Conservation (phyloP, 306 rosid species). For the Ceratonia siliqua region DNA sequence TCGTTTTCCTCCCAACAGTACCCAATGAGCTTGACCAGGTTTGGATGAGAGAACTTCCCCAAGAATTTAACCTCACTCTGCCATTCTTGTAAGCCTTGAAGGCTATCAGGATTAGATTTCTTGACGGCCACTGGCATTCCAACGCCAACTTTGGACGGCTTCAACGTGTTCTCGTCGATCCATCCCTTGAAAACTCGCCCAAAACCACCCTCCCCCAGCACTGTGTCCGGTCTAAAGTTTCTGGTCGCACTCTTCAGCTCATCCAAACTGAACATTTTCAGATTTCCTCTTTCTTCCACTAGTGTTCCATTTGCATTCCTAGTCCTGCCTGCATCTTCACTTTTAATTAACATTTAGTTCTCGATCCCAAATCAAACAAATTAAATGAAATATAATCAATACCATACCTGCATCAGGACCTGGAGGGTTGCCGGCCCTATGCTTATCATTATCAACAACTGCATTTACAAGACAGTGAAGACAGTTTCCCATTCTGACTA, state of each 20-base stretch:
- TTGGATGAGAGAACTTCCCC: conserved; percentile 79
- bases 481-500: background rate
- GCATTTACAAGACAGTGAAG: no score
- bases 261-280: conserved; percentile 51
- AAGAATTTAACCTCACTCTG: conserved; percentile 81
- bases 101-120: conserved; percentile 69
- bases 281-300: no score
- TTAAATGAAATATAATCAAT: no score
- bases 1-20: conserved; percentile 74
- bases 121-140: conserved; percentile 89
- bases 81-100: conserved; percentile 82
- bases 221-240: conserved; percentile 72
- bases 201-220: conserved; percentile 87
- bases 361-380: no score
- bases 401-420: no score
- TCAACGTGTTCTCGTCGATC: conserved; percentile 56
- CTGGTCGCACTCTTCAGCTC: conserved; percentile 77
- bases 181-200: conserved; percentile 94
- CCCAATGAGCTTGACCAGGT: conserved; percentile 76
- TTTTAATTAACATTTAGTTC: no score
- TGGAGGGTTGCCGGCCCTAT: no score
- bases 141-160: conserved; percentile 64
- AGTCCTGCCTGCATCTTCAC: no score
- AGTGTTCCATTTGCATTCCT: no score
- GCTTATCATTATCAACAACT: no score